phyloP scores from a whole-genome alignment of 2,329 filamentous ascomycete genomes.

The Cordyceps javanica region DNA sequence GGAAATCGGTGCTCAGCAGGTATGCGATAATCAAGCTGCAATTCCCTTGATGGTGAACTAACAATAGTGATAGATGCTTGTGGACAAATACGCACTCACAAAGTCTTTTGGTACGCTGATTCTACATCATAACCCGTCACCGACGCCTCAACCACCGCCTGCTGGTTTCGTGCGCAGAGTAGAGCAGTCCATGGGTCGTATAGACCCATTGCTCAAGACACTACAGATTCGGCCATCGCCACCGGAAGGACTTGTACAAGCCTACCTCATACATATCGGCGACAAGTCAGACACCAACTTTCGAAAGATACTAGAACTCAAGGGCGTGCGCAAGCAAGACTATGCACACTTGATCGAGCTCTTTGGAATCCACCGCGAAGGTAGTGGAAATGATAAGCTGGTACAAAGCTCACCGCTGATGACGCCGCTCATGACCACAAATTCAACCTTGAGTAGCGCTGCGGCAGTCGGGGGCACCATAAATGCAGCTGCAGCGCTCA shows the following conservation, averaged over 20 bases:
- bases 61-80: slow-evolving; percentile 63
- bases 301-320: slow-evolving; percentile 90
- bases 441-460: slow-evolving; percentile 29
- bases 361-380: slow-evolving; percentile 74
- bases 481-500: slow-evolving; percentile 36
- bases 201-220: slow-evolving; percentile 92
- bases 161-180: slow-evolving; percentile 78
- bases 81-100: slow-evolving; percentile 88
- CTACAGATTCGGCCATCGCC: slow-evolving; percentile 89
- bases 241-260: slow-evolving; percentile 89
- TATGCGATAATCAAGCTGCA: slow-evolving; percentile 27
- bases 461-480: slow-evolving; percentile 33
- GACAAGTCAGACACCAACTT: slow-evolving; percentile 94
- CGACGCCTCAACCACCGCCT: slow-evolving; percentile 34
- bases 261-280: slow-evolving; percentile 93
- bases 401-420: slow-evolving; percentile 65
- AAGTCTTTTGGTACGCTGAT: slow-evolving; percentile 70
- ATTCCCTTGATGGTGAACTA: slow-evolving; percentile 14
- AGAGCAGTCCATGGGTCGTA: slow-evolving; percentile 72
- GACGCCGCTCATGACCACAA: slow-evolving; percentile 52
- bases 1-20: slow-evolving; percentile 89
- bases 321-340: slow-evolving; percentile 81
- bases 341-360: slow-evolving; percentile 79
- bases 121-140: slow-evolving; percentile 50
- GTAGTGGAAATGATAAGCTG: slow-evolving; percentile 63